phyloP scores from a whole-genome alignment of 257 asterid genomes.

The Phtheirospermum japonicum region DNA sequence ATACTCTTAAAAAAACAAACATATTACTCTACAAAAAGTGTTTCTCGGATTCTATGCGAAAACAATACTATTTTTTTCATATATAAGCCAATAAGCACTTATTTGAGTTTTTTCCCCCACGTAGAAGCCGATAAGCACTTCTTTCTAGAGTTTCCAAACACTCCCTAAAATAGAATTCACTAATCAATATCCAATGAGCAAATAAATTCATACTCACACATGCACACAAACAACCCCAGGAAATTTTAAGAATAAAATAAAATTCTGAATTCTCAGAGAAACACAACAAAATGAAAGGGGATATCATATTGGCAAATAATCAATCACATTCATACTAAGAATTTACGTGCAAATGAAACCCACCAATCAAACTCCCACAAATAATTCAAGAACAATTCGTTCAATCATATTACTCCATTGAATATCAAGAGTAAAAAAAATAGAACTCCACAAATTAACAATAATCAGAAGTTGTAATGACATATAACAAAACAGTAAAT shows the following conservation, averaged over 20 bases:
- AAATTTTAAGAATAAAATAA: background rate
- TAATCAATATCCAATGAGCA: background rate
- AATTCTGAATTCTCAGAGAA: background rate
- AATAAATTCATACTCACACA: conserved; percentile 3
- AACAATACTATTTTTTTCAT: no score
- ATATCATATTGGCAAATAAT: conserved; percentile 14
- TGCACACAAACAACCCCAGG: background rate
- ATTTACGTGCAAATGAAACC: background rate
- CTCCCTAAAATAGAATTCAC: no score
- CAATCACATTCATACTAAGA: background rate
- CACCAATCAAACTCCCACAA: background rate
- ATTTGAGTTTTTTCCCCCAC: no score
- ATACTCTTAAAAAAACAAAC: no score
- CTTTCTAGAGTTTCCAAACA: no score
- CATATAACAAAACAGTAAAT: no score
- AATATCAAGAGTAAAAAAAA: background rate
- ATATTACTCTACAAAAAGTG: no score
- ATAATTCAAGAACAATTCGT: background rate
- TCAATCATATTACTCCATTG: conserved; percentile 8
- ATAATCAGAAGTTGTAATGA: background rate
- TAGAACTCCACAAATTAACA: conserved; percentile 14
- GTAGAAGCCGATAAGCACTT: no score
- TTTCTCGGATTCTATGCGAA: no score
- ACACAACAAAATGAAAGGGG: background rate
- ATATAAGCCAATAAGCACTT: no score